These are phyloP conservation scores for Tetracladium maxilliforme DNA, from an alignment of 2,329 filamentous ascomycete species.

Conservation along the genomic window DNA sequence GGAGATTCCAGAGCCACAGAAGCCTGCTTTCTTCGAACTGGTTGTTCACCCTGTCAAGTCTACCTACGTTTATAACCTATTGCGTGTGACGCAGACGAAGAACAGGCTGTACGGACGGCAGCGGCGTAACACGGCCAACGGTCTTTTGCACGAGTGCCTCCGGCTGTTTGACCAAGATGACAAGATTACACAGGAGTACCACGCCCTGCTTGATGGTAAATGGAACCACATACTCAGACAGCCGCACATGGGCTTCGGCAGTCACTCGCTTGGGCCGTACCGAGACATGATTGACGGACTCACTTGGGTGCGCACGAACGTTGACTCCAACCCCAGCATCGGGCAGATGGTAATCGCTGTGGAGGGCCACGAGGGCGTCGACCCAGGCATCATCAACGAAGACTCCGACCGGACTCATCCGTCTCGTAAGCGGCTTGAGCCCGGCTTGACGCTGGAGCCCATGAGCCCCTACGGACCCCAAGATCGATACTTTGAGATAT, in stretches of 20 bases:
- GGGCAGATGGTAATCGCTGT: conserved; percentile 32
- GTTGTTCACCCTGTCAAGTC: conserved; percentile 45
- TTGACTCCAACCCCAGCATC: conserved; percentile 26
- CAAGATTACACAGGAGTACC: conserved; percentile 20
- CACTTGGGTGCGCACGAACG: conserved; percentile 31
- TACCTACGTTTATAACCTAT: conserved; percentile 34
- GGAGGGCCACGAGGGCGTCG: conserved; percentile 19
- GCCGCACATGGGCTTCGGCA: conserved; percentile 21
- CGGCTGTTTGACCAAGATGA: conserved; percentile 22
- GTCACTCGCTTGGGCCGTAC: conserved; percentile 31
- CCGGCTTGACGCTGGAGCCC: conserved; percentile 9
- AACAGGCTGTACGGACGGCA: conserved; percentile 28
- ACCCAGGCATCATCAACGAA: conserved; percentile 28
- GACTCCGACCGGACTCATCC: conserved; percentile 34
- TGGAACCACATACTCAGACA: conserved; percentile 22
- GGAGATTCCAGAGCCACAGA: conserved; percentile 22
- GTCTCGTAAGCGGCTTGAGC: conserved; percentile 16
- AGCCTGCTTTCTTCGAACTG: conserved; percentile 43
- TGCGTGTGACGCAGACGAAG: conserved; percentile 25
- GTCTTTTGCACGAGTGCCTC: conserved; percentile 18
- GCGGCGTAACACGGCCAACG: conserved; percentile 23
- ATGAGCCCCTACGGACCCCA: conserved; percentile 7
- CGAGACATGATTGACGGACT: conserved; percentile 28
- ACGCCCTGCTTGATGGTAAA: conserved; percentile 23
- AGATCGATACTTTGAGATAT: conserved; percentile 28